A percentile compares a stretch with the other conserved stretches of the same genome.
Conservation (phyloP, 2,329 filamentous ascomycete species). For the Epichloe sp. region DNA sequence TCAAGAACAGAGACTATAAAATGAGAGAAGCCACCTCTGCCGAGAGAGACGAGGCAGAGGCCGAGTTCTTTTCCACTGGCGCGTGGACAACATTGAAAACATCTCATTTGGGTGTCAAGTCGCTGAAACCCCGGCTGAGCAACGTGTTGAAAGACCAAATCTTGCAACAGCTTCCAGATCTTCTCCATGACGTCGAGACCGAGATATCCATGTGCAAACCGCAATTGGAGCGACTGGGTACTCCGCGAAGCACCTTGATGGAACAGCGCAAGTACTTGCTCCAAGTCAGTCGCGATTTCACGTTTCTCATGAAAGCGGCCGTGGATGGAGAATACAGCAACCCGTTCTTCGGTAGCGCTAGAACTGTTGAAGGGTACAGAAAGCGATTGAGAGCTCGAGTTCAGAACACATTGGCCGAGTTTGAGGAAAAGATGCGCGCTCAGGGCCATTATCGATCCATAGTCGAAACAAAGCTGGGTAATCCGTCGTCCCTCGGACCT, state of each 20-base stretch:
- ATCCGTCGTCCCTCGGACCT: no score
- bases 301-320: constrained; percentile 29
- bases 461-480: constrained; percentile 6
- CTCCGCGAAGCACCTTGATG: constrained; percentile 25
- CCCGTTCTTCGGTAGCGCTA: constrained; percentile 31
- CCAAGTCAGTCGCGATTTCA: constrained; percentile 30
- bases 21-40: constrained; percentile 15
- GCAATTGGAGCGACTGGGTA: constrained; percentile 33
- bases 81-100: constrained; percentile 24
- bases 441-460: constrained; percentile 17
- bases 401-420: constrained; percentile 29
- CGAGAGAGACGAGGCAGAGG: constrained; percentile 27
- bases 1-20: constrained; percentile 29
- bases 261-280: constrained; percentile 38
- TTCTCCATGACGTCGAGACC: constrained; percentile 29
- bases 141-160: constrained; percentile 36
- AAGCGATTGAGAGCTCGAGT: constrained; percentile 40
- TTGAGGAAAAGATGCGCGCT: constrained; percentile 36
- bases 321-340: constrained; percentile 38
- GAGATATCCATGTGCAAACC: constrained; percentile 21
- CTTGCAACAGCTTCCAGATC: constrained; percentile 27
- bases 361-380: constrained; percentile 19
- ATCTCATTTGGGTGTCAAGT: constrained; percentile 31
- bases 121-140: constrained; percentile 36
- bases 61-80: constrained; percentile 28